phyloP scores from a whole-genome alignment of 352 stramenopile genomes.

The Globisporangium parvum region DNA sequence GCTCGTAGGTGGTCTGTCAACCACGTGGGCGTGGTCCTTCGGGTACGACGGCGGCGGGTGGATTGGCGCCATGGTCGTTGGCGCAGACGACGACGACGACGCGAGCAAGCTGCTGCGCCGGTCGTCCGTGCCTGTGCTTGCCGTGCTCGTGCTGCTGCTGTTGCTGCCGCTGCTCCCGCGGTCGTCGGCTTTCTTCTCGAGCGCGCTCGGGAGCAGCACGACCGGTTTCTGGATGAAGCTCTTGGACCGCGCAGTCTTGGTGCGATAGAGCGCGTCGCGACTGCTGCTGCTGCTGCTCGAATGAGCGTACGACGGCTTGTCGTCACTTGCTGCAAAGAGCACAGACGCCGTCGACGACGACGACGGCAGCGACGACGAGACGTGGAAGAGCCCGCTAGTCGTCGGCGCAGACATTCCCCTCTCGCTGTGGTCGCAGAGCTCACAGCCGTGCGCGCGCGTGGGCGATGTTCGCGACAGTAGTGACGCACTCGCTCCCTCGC shows the following conservation, averaged over 20 bases:
- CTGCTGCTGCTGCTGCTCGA: too few species aligned
- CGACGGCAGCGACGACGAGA: slow-evolving; percentile 13
- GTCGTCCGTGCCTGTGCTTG: slow-evolving; percentile 11
- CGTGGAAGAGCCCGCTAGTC: slow-evolving; percentile 24
- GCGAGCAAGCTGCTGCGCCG: neutral
- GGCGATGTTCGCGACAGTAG: too few species aligned
- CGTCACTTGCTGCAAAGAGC: slow-evolving; percentile 19
- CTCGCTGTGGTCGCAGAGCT: neutral
- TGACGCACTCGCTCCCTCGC: too few species aligned
- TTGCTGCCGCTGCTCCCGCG: slow-evolving; percentile 17
- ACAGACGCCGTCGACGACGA: slow-evolving; percentile 21
- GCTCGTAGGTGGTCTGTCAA: slow-evolving; percentile 3
- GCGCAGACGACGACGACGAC: neutral
- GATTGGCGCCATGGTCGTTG: neutral
- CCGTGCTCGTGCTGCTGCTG: slow-evolving; percentile 16
- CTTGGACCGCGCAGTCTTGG: slow-evolving; percentile 12
- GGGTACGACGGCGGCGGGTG: neutral
- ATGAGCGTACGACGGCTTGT: slow-evolving; percentile 17
- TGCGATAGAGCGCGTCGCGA: neutral
- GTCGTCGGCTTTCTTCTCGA: slow-evolving; percentile 17
- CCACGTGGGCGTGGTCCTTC: neutral
- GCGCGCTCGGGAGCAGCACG: slow-evolving; percentile 11
- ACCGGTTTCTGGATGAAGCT: slow-evolving; percentile 17
- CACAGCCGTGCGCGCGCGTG: neutral
- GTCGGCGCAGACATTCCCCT: slow-evolving; percentile 9